Evolutionary conservation across 441 rosid genomes (phyloP).

Genomic region (Gossypium lobatum): DNA sequence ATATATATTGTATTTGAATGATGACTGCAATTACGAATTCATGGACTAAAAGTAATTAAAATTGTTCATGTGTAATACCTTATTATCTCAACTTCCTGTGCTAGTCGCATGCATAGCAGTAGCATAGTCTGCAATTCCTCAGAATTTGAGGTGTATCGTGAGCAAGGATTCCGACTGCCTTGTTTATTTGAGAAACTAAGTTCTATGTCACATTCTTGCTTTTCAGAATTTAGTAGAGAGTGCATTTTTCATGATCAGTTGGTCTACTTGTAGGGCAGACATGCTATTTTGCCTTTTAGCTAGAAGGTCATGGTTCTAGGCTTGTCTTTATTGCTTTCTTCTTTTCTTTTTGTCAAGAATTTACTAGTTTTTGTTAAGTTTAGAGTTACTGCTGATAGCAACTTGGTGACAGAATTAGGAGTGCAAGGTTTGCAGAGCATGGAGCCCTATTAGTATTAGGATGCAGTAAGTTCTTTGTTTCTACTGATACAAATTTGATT

Average conservation of each 20-base stretch:
- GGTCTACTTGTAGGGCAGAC: not conserved
- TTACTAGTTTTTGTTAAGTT: not conserved
- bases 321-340: not conserved
- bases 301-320: not conserved
- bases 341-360: not conserved
- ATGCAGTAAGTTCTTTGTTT: constrained; percentile 1
- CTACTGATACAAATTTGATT: not conserved
- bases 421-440: not conserved
- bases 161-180: not conserved
- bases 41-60: not conserved
- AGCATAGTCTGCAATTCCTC: not conserved
- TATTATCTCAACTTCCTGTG: not conserved
- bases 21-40: not conserved
- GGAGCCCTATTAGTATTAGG: not conserved
- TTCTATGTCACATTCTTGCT: not conserved
- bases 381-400: not conserved
- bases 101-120: not conserved
- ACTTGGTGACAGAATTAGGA: not conserved
- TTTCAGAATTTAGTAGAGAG: not conserved
- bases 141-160: not conserved
- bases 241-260: not conserved
- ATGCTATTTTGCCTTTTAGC: not conserved
- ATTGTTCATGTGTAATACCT: not conserved
- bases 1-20: not conserved
- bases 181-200: not conserved